Evolutionary conservation across 2,329 filamentous ascomycete genomes (phyloP).

Genomic region (Apiospora rasikravindrae): DNA sequence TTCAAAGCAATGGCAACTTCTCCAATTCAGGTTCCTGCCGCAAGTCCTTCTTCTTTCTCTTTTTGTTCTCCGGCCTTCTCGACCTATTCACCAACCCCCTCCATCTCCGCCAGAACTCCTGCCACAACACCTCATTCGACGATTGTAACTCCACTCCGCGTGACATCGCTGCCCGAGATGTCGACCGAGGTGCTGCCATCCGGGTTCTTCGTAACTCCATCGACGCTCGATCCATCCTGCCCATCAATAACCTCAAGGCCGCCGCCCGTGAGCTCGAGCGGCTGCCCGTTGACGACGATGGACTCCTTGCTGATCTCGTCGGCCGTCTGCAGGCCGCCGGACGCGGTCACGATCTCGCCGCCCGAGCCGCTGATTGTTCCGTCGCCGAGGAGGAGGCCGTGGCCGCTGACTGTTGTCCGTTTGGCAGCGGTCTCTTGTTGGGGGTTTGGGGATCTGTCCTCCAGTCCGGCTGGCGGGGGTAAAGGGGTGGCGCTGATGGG

Average conservation of each 20-base stretch:
- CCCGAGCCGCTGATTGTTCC: neutral
- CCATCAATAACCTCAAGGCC: neutral
- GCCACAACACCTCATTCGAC: neutral
- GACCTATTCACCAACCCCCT: neutral
- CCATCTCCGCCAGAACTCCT: neutral
- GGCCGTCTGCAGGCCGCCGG: neutral
- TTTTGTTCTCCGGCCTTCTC: neutral
- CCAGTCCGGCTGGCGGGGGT: neutral
- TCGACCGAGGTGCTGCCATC: constrained; percentile 14
- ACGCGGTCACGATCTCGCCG: neutral
- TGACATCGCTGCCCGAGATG: neutral
- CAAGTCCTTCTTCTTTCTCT: neutral
- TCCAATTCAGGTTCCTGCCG: neutral
- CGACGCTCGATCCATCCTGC: neutral
- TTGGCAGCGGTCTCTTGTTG: neutral
- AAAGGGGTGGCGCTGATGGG: neutral
- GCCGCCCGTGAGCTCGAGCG: neutral
- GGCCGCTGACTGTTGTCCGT: neutral
- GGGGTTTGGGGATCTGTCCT: neutral
- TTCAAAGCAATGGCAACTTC: neutral
- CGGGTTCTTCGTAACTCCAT: neutral
- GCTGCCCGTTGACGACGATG: constrained; percentile 7
- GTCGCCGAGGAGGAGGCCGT: constrained; percentile 3
- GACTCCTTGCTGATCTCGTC: constrained; percentile 7
- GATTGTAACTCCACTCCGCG: constrained; percentile 6